Evolutionary conservation across 352 stramenopile genomes (phyloP), one percentile per base, ranked within the genome.

Genomic region (Phytophthora sp.): DNA sequence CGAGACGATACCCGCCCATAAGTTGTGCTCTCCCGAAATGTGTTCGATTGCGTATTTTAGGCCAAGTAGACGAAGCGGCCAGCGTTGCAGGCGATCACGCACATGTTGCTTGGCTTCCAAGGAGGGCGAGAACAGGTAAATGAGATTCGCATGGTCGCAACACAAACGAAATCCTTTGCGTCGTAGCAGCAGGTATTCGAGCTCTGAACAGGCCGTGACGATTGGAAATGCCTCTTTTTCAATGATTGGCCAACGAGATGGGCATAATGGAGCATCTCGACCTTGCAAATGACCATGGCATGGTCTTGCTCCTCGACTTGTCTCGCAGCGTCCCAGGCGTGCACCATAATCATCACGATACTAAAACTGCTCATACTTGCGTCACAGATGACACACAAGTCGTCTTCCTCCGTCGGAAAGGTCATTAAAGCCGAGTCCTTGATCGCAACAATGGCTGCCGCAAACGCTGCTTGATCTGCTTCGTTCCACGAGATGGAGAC

Each of bases 71-170:
- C 38, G 38, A 8, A 60, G 44, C 2, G 56, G 38, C 53, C 57
- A 74, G 15, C 47, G 56, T 30, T 58, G 54, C 0, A 77, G 42
- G 2, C 67, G 64, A n/a, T 55, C 46, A 12, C 50, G 39, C 1
- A 60, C 20, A 23, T 72, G 39, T n/a, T 71, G 38, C 7, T 73
- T 71, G 1, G 61, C 23, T 7, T 66, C 54, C 23, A 15, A 31
- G 0, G 29, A 26, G n/a, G 62, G 61, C 4, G 50, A 65, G 75
- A n/a, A 74, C 0, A 75, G 20, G 24, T 69, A 45, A 15, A 74
- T 74, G 0, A 75, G 39, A 16, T 72, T 74, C 0, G 33, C 46
- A 24, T 72, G 68, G 18, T 77, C 68, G 7, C 59, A 75, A 24
- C 49, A 76, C 0, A 80, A 20, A 1, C 39, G 38, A 33, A 74